phyloP scores from a whole-genome alignment of 2,329 filamentous ascomycete species.

The Penicillium sp. region DNA sequence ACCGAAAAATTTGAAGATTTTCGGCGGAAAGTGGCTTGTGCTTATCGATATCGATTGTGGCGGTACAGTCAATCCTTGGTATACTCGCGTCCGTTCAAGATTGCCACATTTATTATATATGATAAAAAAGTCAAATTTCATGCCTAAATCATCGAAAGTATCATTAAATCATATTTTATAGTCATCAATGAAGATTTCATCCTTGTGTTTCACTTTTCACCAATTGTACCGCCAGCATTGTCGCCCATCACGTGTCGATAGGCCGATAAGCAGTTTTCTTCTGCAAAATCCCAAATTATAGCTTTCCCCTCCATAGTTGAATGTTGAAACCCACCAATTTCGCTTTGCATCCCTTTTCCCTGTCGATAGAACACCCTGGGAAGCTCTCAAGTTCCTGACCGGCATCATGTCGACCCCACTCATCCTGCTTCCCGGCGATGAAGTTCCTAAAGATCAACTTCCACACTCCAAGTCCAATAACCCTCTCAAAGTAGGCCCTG shows the following conservation, averaged over 20 bases:
- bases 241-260: conserved; percentile 31
- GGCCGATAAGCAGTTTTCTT: conserved; percentile 7
- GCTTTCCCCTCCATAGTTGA: neutral
- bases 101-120: too few species aligned
- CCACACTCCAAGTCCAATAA: conserved; percentile 64
- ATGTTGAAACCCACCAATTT: neutral
- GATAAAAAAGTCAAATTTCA: too few species aligned
- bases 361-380: neutral
- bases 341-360: neutral
- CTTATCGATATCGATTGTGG: conserved; percentile 39
- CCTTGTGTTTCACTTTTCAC: conserved; percentile 1
- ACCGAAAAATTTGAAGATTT: conserved; percentile 39
- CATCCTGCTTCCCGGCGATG: conserved; percentile 82
- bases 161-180: neutral
- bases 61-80: conserved; percentile 20
- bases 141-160: neutral
- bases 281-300: neutral
- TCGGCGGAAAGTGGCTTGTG: conserved; percentile 34
- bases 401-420: conserved; percentile 56
- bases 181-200: neutral
- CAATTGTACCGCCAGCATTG: neutral
- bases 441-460: conserved; percentile 64
- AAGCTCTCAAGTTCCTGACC: conserved; percentile 2
- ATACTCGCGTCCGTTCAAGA: neutral
- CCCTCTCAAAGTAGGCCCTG: conserved; percentile 78